These are phyloP conservation scores for Exophiala lecanii-corni DNA, from an alignment of 2,329 filamentous ascomycete genomes.

Conservation along the genomic window DNA sequence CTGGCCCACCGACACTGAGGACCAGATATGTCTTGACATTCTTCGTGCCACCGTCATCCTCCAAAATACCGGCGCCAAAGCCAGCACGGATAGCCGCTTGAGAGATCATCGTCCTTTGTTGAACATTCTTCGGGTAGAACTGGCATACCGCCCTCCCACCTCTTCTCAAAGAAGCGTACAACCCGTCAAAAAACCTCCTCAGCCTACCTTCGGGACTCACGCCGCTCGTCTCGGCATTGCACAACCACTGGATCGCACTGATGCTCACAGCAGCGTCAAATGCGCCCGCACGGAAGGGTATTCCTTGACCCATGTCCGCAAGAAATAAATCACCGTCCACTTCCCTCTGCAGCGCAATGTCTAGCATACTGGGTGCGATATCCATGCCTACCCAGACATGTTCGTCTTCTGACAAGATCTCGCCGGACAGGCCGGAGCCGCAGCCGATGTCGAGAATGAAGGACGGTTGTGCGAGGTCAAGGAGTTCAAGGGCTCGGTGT, in stretches of 20 bases:
- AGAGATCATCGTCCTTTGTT: slow-evolving; percentile 87
- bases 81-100: slow-evolving; percentile 86
- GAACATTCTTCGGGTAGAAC: slow-evolving; percentile 95
- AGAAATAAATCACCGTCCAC: slow-evolving; percentile 92
- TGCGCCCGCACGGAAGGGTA: slow-evolving; percentile 84
- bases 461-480: slow-evolving; percentile 72
- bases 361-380: slow-evolving; percentile 92
- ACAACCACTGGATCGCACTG: slow-evolving; percentile 96
- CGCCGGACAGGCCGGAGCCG: slow-evolving; percentile 87
- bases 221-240: slow-evolving; percentile 68
- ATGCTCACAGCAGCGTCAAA: slow-evolving; percentile 97
- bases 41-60: slow-evolving; percentile 95
- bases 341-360: slow-evolving; percentile 74
- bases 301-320: slow-evolving; percentile 89
- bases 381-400: slow-evolving; percentile 99
- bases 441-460: slow-evolving; percentile 96
- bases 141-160: slow-evolving; percentile 91
- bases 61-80: slow-evolving; percentile 88
- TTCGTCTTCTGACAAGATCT: slow-evolving; percentile 79
- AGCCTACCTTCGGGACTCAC: slow-evolving; percentile 75
- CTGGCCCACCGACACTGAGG: slow-evolving; percentile 78
- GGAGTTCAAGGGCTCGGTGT: slow-evolving; percentile 82
- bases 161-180: slow-evolving; percentile 77
- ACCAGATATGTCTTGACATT: slow-evolving; percentile 96
- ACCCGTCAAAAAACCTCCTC: slow-evolving; percentile 81